phyloP scores from a whole-genome alignment of 176 grass and related monocot species.

The Metroxylon sagu region DNA sequence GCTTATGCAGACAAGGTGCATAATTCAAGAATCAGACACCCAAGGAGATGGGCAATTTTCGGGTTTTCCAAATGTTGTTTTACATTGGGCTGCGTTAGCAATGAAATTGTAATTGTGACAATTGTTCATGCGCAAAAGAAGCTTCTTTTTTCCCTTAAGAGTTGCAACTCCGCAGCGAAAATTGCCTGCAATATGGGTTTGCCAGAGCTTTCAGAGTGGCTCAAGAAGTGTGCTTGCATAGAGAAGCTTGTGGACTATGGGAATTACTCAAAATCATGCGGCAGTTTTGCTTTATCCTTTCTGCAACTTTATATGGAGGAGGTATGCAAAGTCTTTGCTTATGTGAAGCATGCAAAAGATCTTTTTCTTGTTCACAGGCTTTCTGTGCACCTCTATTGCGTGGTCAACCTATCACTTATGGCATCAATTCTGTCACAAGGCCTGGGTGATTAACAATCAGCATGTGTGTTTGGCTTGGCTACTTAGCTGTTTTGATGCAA shows the following conservation, averaged over 20 bases:
- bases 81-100: slow-evolving; percentile 32
- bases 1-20: slow-evolving; percentile 25
- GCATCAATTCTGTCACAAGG: too few relatives aligned
- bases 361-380: too few relatives aligned
- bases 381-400: too few relatives aligned
- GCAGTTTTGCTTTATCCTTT: slow-evolving; percentile 53
- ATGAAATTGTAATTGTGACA: slow-evolving; percentile 12
- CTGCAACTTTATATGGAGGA: slow-evolving; percentile 83
- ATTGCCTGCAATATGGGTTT: slow-evolving; percentile 40
- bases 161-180: slow-evolving; percentile 30
- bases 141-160: slow-evolving; percentile 22
- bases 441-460: too few relatives aligned
- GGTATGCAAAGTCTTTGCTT: slow-evolving; percentile 30
- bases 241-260: slow-evolving; percentile 25
- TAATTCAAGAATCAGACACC: slow-evolving; percentile 42
- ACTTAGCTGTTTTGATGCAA: too few relatives aligned
- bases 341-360: too few relatives aligned
- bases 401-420: too few relatives aligned
- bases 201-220: slow-evolving; percentile 69
- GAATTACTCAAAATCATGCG: slow-evolving; percentile 32
- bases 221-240: slow-evolving; percentile 42
- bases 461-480: too few relatives aligned
- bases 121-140: slow-evolving; percentile 41
- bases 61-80: slow-evolving; percentile 67
- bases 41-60: slow-evolving; percentile 56